Evolutionary conservation across 2,329 filamentous ascomycete species (phyloP), one percentile per base, ranked within the genome.

Genomic region (Coniochaeta pulveracea): DNA sequence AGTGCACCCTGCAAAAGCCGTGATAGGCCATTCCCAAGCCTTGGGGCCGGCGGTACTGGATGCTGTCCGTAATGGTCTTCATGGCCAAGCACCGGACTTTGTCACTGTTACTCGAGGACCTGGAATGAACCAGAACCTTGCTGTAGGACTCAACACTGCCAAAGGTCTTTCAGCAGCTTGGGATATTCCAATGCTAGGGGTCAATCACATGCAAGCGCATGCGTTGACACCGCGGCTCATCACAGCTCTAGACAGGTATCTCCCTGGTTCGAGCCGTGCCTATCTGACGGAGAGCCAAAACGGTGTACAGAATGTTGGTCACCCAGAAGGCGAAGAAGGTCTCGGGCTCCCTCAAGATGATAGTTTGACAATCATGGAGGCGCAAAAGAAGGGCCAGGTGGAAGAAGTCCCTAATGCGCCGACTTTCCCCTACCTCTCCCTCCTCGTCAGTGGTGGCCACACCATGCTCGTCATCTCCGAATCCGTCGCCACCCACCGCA

Each of bases 191-290:
- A 61, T 96, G 19, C 55, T 96, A 1, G 91, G 77, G 1, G 83
- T 95, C 1, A 83, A 98, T 54, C 91, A 98, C 56, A 96, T 98
- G 91, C 88, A 95, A 54, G 91, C 88, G 9, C 91, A 98, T 56
- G 81, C 91, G 12, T 61, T 98, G 40, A 96, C 91, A 12, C 83
- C 89, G 11, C 70, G 85, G 8, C 69, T 98, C 26, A 77, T 80
- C 4, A 59, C 64, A 19, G 81, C 82, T 5, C 56, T 89, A 38
- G 34, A 43, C 39, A n/a, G n/a, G n/a, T n/a, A n/a, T n/a, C n/a
- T n/a, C n/a, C n/a, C 14, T 41, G 40, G 10, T 34, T 39, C 33
- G 43, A 40, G 14, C 44, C 42, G n/a, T n/a, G n/a, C n/a, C n/a
- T n/a, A n/a, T n/a, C n/a, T n/a, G n/a, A n/a, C n/a, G n/a, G n/a